Evolutionary conservation across 2,329 filamentous ascomycete genomes (phyloP).

Genomic region (Fusarium sp.): DNA sequence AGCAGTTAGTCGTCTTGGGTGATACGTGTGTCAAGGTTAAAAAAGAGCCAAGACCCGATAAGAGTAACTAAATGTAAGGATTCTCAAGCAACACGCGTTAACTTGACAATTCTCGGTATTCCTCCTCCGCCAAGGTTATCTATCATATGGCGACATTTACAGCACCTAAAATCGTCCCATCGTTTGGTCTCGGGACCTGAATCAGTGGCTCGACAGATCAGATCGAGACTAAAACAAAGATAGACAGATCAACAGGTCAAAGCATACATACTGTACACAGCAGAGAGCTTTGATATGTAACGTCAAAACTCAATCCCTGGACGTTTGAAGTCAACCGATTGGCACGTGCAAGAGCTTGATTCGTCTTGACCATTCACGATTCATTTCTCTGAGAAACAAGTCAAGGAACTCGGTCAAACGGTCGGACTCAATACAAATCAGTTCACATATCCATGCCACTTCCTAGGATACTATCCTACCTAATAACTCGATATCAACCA

Average conservation of each 20-base stretch:
- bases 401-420: conserved; percentile 29
- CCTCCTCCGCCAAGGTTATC: conserved; percentile 1
- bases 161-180: conserved; percentile 1
- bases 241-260: conserved; percentile 8
- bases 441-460: conserved; percentile 23
- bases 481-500: not conserved
- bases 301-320: conserved; percentile 21
- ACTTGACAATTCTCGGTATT: conserved; percentile 12
- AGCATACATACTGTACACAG: conserved; percentile 1
- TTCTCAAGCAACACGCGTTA: not conserved
- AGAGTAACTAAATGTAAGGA: not conserved
- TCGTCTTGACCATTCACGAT: conserved; percentile 10
- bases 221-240: conserved; percentile 7
- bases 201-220: conserved; percentile 25
- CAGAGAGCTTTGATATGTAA: conserved; percentile 19
- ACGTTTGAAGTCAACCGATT: conserved; percentile 29
- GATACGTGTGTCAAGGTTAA: conserved; percentile 21
- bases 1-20: conserved; percentile 19
- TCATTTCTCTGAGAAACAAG: conserved; percentile 19
- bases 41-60: conserved; percentile 12
- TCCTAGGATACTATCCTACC: not conserved
- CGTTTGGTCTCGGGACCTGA: conserved; percentile 29
- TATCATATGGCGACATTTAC: conserved; percentile 28
- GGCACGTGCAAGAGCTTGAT: conserved; percentile 45
- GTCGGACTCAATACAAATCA: conserved; percentile 12